Evolutionary conservation across 2,329 filamentous ascomycete genomes (phyloP).

Genomic region (Emericellopsis atlantica): DNA sequence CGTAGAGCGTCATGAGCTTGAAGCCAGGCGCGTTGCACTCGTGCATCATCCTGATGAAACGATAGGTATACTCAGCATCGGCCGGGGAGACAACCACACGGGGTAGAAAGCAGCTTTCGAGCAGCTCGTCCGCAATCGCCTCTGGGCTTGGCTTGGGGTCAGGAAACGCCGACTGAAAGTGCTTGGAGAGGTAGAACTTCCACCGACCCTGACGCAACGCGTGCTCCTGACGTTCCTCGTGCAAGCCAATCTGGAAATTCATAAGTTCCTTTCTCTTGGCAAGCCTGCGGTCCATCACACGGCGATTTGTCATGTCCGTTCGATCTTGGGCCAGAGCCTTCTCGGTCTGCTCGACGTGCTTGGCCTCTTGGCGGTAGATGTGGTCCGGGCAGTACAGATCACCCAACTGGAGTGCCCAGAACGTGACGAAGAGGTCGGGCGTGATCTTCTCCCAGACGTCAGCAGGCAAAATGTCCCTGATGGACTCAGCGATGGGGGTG

Average conservation of each 20-base stretch:
- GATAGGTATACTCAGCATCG: slow-evolving; percentile 82
- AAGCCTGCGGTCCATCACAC: slow-evolving; percentile 49
- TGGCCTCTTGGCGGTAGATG: slow-evolving; percentile 67
- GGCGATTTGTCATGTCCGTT: slow-evolving; percentile 52
- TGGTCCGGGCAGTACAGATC: slow-evolving; percentile 67
- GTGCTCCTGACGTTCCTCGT: slow-evolving; percentile 62
- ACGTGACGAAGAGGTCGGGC: slow-evolving; percentile 74
- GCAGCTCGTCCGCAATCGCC: slow-evolving; percentile 58
- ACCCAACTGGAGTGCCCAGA: slow-evolving; percentile 80
- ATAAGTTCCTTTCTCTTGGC: slow-evolving; percentile 57
- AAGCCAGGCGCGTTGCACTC: slow-evolving; percentile 76
- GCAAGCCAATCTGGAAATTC: slow-evolving; percentile 55
- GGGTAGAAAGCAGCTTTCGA: slow-evolving; percentile 89
- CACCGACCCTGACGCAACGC: slow-evolving; percentile 55
- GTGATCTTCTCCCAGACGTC: slow-evolving; percentile 59
- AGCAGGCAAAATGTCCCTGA: slow-evolving; percentile 48
- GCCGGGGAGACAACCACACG: slow-evolving; percentile 71
- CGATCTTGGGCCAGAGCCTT: slow-evolving; percentile 58
- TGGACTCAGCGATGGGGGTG: slow-evolving; percentile 57
- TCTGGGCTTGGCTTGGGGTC: slow-evolving; percentile 50
- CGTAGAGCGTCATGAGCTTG: slow-evolving; percentile 71
- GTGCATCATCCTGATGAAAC: slow-evolving; percentile 79
- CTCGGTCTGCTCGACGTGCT: slow-evolving; percentile 54
- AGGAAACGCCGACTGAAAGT: slow-evolving; percentile 71
- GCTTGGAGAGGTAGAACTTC: slow-evolving; percentile 56